These are phyloP conservation scores for Myxozyma lipomycoides DNA, from an alignment of 805 yeast genomes.

Conservation along the genomic window DNA sequence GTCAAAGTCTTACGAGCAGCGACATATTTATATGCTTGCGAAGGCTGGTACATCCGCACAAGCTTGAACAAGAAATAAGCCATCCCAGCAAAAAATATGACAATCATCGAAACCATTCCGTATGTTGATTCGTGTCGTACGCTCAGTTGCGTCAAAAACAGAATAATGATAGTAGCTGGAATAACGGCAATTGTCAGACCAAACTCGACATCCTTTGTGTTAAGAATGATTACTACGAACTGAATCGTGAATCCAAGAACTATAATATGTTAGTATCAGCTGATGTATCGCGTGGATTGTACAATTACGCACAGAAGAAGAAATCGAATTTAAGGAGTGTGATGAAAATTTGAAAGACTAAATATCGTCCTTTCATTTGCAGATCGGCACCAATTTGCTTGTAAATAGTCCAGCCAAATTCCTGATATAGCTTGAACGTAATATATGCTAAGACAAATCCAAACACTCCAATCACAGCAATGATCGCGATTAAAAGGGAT, in stretches of 20 bases:
- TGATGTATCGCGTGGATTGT: neutral
- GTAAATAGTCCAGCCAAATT: conserved; percentile 48
- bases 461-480: conserved; percentile 41
- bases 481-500: conserved; percentile 45
- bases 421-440: conserved; percentile 39
- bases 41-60: conserved; percentile 45
- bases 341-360: conserved; percentile 42
- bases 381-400: conserved; percentile 49
- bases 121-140: conserved; percentile 38
- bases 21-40: conserved; percentile 40
- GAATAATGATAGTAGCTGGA: conserved; percentile 43
- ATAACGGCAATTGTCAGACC: conserved; percentile 46
- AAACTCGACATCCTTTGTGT: conserved; percentile 43
- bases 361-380: conserved; percentile 40
- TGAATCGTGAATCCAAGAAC: conserved; percentile 49
- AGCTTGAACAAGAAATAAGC: conserved; percentile 48
- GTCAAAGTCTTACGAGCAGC: conserved; percentile 47
- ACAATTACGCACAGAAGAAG: conserved; percentile 39
- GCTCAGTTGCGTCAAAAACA: conserved; percentile 40
- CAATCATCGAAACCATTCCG: conserved; percentile 35
- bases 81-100: conserved; percentile 41
- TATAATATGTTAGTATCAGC: neutral
- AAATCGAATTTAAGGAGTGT: conserved; percentile 42
- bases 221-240: conserved; percentile 46
- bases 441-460: conserved; percentile 37